Base-by-base conservation (phyloP, 2,329 filamentous ascomycete genomes). In the Cryphonectria carpinicola region DNA sequence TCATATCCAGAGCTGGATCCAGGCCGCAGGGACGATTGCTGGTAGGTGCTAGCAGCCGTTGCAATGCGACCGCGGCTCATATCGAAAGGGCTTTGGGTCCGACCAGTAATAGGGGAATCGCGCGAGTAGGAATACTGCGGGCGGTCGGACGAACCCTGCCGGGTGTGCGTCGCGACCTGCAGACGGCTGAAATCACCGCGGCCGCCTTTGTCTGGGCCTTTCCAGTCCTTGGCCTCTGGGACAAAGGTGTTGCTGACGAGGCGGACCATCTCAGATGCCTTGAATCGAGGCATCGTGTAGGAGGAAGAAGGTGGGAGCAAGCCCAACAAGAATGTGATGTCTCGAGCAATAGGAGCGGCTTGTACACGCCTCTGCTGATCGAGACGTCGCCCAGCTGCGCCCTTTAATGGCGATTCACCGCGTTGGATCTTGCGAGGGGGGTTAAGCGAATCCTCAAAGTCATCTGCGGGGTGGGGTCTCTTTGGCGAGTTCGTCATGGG, bases 391-490 rank as follows among this genome's bases (percentile, higher is more conserved):
- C 94, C 93, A 52, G 95, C 94, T 1, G 93, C 93, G 19, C 94
- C 94, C 79, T 98, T 99, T 52, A 98, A 86, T 0, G 97, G 96
- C 6, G 95, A 98, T 70, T 93, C 94, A n/a, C 92, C 95, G 61
- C 97, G 90, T 65, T 91, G 88, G 66, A 98, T 87, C 80, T 98
- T 98, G 75, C 95, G 93, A 0, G 94, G 93, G 28, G 93, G 91
- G 74, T 89, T 89, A 22, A 71, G 56, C 52, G 86, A 83, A 68
- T 91, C 89, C 72, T 91, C 90, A 52, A 93, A 91, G 56, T 97
- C 94, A 71, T 95, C 93, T 14, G 79, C 74, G 2, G 86, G 88
- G 54, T 90, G 87, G 0, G 90, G 86, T 60, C 91, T 85, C 78
- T 90, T 90, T 1, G 88, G 88, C 2, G 88, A 90, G 68, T 87